Conservation (phyloP, 2,329 filamentous ascomycete genomes). For the Colletotrichum noveboracense region DNA sequence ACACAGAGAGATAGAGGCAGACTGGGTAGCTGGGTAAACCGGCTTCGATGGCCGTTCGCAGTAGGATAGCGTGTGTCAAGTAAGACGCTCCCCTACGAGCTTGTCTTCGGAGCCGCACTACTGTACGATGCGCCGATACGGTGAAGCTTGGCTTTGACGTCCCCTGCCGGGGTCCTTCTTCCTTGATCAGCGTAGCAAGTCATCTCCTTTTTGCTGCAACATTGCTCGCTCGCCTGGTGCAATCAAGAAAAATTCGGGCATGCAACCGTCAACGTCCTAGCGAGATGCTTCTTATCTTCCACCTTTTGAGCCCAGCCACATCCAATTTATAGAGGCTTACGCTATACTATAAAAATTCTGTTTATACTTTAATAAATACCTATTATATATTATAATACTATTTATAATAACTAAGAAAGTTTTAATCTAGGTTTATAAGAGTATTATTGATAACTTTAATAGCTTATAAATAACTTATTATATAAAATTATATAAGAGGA, state of each 20-base stretch:
- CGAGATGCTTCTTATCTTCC: too few relatives aligned
- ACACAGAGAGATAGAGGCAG: not conserved
- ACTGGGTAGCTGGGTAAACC: not conserved
- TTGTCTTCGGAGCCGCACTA: constrained; percentile 8
- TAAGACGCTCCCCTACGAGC: not conserved
- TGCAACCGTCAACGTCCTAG: not conserved
- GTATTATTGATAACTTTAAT: too few relatives aligned
- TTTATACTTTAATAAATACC: too few relatives aligned
- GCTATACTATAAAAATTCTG: too few relatives aligned
- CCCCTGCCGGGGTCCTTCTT: not conserved
- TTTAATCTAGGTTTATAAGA: too few relatives aligned
- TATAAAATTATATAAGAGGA: too few relatives aligned
- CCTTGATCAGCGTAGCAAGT: not conserved
- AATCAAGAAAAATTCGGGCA: not conserved
- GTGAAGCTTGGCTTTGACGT: not conserved
- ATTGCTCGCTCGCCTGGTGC: not conserved
- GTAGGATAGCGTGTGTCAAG: not conserved
- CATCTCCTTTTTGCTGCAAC: not conserved
- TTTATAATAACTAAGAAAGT: too few relatives aligned
- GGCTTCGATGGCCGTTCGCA: not conserved
- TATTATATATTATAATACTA: too few relatives aligned
- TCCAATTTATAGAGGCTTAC: too few relatives aligned
- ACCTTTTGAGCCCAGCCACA: too few relatives aligned
- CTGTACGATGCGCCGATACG: not conserved
- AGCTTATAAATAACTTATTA: too few relatives aligned